phyloP scores from a whole-genome alignment of 2,329 filamentous ascomycete species.

The Ophiostoma ips region DNA sequence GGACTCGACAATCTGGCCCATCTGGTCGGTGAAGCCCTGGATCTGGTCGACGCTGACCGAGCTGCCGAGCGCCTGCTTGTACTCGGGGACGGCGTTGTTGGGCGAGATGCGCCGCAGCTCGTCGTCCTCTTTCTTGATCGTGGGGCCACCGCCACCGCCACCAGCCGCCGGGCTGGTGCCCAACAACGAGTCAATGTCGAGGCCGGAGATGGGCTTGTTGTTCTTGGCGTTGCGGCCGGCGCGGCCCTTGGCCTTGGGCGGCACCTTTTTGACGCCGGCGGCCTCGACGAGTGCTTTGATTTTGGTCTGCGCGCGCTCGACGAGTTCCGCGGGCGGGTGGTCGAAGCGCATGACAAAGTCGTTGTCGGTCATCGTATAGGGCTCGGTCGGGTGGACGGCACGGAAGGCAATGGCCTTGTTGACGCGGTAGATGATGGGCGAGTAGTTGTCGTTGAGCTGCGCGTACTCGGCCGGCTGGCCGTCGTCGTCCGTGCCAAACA shows the following conservation, averaged over 20 bases:
- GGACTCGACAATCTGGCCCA: slow-evolving; percentile 54
- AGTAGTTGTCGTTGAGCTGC: slow-evolving; percentile 67
- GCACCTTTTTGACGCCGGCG: slow-evolving; percentile 79
- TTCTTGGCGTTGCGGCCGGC: slow-evolving; percentile 49
- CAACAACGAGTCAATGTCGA: slow-evolving; percentile 77
- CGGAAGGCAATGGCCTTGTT: slow-evolving; percentile 74
- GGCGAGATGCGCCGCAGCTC: slow-evolving; percentile 29
- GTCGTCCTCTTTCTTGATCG: slow-evolving; percentile 16
- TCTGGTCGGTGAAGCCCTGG: slow-evolving; percentile 55
- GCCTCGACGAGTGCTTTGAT: slow-evolving; percentile 52
- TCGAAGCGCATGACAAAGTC: slow-evolving; percentile 56
- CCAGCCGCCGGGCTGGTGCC: slow-evolving; percentile 21
- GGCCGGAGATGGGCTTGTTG: slow-evolving; percentile 68
- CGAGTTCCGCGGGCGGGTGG: slow-evolving; percentile 52
- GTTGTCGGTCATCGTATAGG: slow-evolving; percentile 46
- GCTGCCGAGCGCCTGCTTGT: slow-evolving; percentile 61
- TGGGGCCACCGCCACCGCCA: slow-evolving; percentile 20
- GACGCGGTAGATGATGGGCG: slow-evolving; percentile 75
- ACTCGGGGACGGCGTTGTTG: slow-evolving; percentile 76
- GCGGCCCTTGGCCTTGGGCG: slow-evolving; percentile 62
- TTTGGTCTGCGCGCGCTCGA: slow-evolving; percentile 39
- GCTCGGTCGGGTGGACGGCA: slow-evolving; percentile 57
- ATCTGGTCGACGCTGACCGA: slow-evolving; percentile 49
- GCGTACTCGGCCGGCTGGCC: slow-evolving; percentile 56
- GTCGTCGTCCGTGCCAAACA: slow-evolving; percentile 57